These are phyloP conservation scores for Amaranthus cruentus DNA, from an alignment of 148 eudicot species.

Conservation along the genomic window DNA sequence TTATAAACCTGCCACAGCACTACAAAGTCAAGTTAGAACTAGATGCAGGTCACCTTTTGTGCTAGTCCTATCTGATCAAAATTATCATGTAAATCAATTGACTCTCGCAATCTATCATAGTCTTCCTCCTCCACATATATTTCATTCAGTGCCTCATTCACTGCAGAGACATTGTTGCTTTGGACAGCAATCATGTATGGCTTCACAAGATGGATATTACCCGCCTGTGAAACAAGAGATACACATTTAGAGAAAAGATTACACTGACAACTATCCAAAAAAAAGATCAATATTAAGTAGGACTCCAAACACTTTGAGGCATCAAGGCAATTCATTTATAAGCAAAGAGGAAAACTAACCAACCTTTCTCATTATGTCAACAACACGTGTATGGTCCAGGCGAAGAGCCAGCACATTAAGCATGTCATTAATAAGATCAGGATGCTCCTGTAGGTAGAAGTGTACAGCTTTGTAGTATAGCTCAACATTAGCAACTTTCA, in stretches of 20 bases:
- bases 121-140: slow-evolving; percentile 98
- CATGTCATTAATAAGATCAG: slow-evolving; percentile 91
- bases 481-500: slow-evolving; percentile 97
- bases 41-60: slow-evolving; percentile 59
- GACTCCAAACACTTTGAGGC: not conserved
- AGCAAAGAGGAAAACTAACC: not conserved
- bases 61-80: slow-evolving; percentile 98
- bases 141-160: slow-evolving; percentile 93
- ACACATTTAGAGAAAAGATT: not conserved
- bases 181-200: slow-evolving; percentile 98
- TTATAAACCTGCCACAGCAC: not conserved
- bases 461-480: slow-evolving; percentile 95
- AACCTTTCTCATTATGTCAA: slow-evolving; percentile 99
- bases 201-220: slow-evolving; percentile 82
- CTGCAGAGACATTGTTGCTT: slow-evolving; percentile 92
- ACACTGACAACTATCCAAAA: not conserved
- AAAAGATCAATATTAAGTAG: not conserved
- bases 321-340: not conserved
- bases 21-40: not conserved
- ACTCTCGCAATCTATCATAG: slow-evolving; percentile 89
- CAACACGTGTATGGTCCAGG: slow-evolving; percentile 94
- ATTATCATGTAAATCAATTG: slow-evolving; percentile 90
- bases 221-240: slow-evolving; percentile 53
- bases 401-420: slow-evolving; percentile 97
- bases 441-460: slow-evolving; percentile 97